Percentiles rank a stretch among this genome's conserved stretches.
These are phyloP conservation scores for Diaporthe sp. DNA, from an alignment of 2,329 filamentous ascomycete genomes.

Conservation along the genomic window DNA sequence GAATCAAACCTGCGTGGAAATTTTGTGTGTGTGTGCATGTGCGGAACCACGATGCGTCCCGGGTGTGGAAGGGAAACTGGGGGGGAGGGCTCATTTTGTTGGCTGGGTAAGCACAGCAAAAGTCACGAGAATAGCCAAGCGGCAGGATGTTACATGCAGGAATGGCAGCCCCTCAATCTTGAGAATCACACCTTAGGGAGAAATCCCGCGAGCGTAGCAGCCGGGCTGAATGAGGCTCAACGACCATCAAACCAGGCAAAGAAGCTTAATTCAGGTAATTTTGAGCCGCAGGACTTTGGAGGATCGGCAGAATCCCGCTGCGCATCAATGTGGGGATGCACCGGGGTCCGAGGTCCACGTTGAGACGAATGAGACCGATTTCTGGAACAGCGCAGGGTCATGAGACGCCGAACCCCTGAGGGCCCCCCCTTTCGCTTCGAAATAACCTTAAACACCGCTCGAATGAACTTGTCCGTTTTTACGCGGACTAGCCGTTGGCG, in stretches of 20 bases:
- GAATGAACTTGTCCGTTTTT: conserved; percentile 21
- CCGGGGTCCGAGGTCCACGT: conserved; percentile 2
- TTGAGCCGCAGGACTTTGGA: conserved; percentile 14
- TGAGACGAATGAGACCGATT: conserved; percentile 24
- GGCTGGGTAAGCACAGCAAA: background rate
- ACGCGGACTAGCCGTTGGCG: conserved; percentile 21
- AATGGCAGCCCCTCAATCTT: background rate
- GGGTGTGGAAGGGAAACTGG: background rate
- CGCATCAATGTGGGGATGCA: conserved; percentile 3
- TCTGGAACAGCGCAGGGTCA: conserved; percentile 22
- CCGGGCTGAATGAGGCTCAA: background rate
- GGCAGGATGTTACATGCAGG: background rate
- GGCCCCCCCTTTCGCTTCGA: conserved; percentile 14
- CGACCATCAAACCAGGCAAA: conserved; percentile 12
- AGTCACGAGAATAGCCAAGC: too few species aligned
- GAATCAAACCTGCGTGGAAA: accelerated
- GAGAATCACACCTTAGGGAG: background rate
- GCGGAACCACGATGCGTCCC: background rate
- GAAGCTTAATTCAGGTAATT: conserved; percentile 17
- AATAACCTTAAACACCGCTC: conserved; percentile 30
- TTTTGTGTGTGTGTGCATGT: background rate
- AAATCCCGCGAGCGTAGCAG: background rate
- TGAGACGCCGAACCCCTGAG: conserved; percentile 31
- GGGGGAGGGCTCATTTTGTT: background rate
- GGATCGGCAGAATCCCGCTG: conserved; percentile 23